These are phyloP conservation scores for Chenopodium quinoa DNA, from an alignment of 148 eudicot species.

Conservation along the genomic window DNA sequence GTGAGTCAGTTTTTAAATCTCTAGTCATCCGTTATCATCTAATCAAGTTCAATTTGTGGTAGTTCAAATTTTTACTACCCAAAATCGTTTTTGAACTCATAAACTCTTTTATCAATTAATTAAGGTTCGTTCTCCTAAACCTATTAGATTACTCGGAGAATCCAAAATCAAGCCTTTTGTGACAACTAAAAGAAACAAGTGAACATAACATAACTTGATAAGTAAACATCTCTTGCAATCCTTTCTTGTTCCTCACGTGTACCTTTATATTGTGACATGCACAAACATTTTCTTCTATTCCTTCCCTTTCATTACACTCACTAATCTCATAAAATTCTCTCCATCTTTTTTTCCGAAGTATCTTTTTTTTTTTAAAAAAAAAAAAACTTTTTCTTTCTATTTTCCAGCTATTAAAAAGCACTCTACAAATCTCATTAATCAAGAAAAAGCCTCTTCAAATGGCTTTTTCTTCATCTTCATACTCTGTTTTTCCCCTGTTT, in stretches of 20 bases:
- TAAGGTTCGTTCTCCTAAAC: no score
- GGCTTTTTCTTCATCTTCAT: slow-evolving; percentile 12
- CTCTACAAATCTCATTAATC: background rate
- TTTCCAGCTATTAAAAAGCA: background rate
- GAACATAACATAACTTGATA: background rate
- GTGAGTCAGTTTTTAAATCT: no score
- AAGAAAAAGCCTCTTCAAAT: slow-evolving; percentile 19
- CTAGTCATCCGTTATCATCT: no score
- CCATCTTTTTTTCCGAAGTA: slow-evolving; percentile 12
- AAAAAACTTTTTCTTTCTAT: background rate
- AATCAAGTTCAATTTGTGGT: no score
- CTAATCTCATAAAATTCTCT: slow-evolving; percentile 18
- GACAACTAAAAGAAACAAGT: background rate
- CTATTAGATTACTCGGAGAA: no score
- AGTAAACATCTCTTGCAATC: slow-evolving; percentile 6
- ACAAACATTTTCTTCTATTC: slow-evolving; percentile 7
- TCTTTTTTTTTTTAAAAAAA: slow-evolving; percentile 1
- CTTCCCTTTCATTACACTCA: background rate
- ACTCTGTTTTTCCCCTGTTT: background rate
- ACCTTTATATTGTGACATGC: background rate
- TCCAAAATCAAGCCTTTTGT: background rate
- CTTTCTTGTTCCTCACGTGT: background rate
- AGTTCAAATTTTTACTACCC: no score
- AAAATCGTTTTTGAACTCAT: no score
- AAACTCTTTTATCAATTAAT: no score